Evolutionary conservation across 306 rosid genomes (phyloP).

Genomic region (Prunus armeniaca): DNA sequence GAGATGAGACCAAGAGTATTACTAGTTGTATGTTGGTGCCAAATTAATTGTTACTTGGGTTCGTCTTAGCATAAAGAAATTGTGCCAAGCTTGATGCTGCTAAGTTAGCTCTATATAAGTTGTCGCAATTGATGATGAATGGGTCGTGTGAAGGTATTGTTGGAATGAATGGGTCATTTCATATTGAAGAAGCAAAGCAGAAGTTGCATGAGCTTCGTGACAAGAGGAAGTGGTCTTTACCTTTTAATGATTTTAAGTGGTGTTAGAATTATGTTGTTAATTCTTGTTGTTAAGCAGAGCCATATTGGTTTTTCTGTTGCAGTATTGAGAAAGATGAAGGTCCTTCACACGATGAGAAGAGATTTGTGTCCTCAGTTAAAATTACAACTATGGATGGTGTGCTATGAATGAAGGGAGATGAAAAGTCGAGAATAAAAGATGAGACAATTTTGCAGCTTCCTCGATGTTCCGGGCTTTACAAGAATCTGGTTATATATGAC

Average conservation of each 20-base stretch:
- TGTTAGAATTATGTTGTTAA: too few relatives aligned
- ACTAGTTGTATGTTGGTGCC: constrained; percentile 55
- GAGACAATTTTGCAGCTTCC: constrained; percentile 71
- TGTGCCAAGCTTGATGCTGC: constrained; percentile 72
- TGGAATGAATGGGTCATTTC: constrained; percentile 34
- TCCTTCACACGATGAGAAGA: constrained; percentile 49
- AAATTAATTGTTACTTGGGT: constrained; percentile 36
- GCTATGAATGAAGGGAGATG: constrained; percentile 35
- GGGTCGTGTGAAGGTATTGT: neutral
- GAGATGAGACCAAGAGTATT: constrained; percentile 27
- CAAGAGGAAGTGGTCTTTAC: constrained; percentile 42
- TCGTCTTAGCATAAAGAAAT: constrained; percentile 56
- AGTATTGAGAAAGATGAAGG: constrained; percentile 56
- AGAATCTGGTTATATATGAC: constrained; percentile 32
- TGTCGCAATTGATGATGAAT: constrained; percentile 13
- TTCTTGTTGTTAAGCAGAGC: too few relatives aligned
- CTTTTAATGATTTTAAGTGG: constrained; percentile 1
- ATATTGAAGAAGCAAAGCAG: constrained; percentile 54
- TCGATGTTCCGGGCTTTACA: constrained; percentile 49
- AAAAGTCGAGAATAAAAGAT: constrained; percentile 41
- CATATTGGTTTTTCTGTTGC: constrained; percentile 15
- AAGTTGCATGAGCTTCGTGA: constrained; percentile 45
- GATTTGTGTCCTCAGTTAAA: constrained; percentile 41
- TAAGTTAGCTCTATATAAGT: constrained; percentile 48
- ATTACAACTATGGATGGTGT: constrained; percentile 27